phyloP scores from a whole-genome alignment of 768 basidiomycete species.

The Kwoniella dendrophila region DNA sequence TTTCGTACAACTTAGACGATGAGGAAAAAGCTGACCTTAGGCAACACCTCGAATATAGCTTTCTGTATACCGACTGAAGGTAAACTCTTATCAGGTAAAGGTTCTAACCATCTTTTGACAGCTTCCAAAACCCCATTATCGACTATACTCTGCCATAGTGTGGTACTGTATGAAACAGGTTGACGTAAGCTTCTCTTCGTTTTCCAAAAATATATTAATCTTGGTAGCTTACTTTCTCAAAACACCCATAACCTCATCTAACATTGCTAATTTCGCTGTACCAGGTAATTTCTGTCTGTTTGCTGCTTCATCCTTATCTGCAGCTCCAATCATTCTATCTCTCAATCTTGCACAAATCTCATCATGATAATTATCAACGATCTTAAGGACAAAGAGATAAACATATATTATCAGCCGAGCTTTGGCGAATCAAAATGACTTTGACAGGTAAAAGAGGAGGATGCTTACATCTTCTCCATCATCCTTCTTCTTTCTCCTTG shows the following conservation, averaged over 20 bases:
- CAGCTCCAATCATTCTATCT: conserved; percentile 82
- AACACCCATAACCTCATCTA: conserved; percentile 88
- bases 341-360: conserved; percentile 87
- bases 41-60: conserved; percentile 79
- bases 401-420: conserved; percentile 27
- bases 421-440: not conserved
- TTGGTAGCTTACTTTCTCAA: conserved; percentile 87
- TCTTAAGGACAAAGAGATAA: too few species aligned
- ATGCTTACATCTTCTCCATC: conserved; percentile 69
- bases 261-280: conserved; percentile 74
- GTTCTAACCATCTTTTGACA: conserved; percentile 88
- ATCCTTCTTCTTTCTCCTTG: conserved; percentile 64
- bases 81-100: conserved; percentile 85
- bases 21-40: conserved; percentile 58
- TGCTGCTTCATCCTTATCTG: conserved; percentile 76
- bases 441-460: not conserved
- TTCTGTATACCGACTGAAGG: conserved; percentile 95
- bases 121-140: conserved; percentile 86
- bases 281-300: conserved; percentile 82
- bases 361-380: conserved; percentile 80
- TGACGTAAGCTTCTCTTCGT: not conserved
- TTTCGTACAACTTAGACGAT: not conserved
- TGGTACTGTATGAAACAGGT: conserved; percentile 62
- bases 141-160: conserved; percentile 85
- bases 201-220: too few species aligned